Percentiles rank a stretch among this genome's conserved stretches.
phyloP scores from a whole-genome alignment of 345 rosid species.

The Adansonia digitata region DNA sequence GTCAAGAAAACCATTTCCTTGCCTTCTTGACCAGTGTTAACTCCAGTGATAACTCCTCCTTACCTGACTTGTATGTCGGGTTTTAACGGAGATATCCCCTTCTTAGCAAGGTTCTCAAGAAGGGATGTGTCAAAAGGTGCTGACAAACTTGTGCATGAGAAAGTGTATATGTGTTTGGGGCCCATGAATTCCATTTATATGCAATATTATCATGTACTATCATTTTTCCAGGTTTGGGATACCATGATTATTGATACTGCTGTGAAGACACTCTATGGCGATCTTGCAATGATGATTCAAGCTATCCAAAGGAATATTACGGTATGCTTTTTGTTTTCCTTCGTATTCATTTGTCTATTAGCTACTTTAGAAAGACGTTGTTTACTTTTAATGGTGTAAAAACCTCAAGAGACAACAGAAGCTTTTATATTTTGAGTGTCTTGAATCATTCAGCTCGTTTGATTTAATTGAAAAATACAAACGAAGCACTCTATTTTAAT shows the following conservation, averaged over 20 bases:
- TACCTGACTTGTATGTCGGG: background rate
- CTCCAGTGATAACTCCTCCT: background rate
- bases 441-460: background rate
- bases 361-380: background rate
- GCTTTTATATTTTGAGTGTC: background rate
- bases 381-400: no score
- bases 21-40: background rate
- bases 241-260: slow-evolving; percentile 77
- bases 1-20: background rate
- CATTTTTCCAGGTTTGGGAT: slow-evolving; percentile 32
- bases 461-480: background rate
- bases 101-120: background rate
- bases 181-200: background rate
- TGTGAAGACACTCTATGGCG: slow-evolving; percentile 55
- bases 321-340: slow-evolving; percentile 34
- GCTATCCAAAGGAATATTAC: slow-evolving; percentile 62
- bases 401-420: background rate
- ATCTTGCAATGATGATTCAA: slow-evolving; percentile 59
- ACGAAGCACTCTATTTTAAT: background rate
- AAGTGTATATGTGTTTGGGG: background rate
- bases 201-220: background rate
- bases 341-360: background rate
- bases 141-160: background rate
- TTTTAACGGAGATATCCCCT: background rate
- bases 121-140: background rate